phyloP scores from a whole-genome alignment of 2,329 filamentous ascomycete genomes.

The Penicillium sp. region DNA sequence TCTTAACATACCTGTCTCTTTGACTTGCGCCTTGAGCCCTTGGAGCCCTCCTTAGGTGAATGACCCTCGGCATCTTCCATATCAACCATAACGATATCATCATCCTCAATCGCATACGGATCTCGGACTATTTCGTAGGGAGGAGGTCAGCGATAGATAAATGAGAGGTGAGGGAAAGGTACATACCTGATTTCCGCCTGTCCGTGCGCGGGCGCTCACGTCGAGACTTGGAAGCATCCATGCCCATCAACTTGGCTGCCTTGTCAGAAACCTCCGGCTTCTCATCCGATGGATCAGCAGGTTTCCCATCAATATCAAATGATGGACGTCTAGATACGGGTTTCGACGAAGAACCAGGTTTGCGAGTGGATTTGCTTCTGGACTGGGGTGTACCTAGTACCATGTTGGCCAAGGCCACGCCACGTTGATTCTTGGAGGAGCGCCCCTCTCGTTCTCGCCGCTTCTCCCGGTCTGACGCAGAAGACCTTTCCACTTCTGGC shows the following conservation, averaged over 20 bases:
- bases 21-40: constrained; percentile 36
- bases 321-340: constrained; percentile 64
- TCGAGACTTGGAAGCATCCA: constrained; percentile 47
- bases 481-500: constrained; percentile 61
- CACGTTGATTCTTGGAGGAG: constrained; percentile 55
- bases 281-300: constrained; percentile 68
- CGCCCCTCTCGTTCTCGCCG: constrained; percentile 46
- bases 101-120: constrained; percentile 64
- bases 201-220: constrained; percentile 51
- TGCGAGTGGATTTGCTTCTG: constrained; percentile 66
- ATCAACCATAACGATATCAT: constrained; percentile 61
- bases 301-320: constrained; percentile 58
- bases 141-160: neutral
- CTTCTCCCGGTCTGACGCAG: constrained; percentile 68
- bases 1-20: constrained; percentile 37
- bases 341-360: constrained; percentile 56
- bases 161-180: neutral
- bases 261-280: constrained; percentile 66
- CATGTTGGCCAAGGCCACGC: constrained; percentile 58
- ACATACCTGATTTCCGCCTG: constrained; percentile 47
- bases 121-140: constrained; percentile 41
- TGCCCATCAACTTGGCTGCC: constrained; percentile 73
- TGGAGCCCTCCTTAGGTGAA: constrained; percentile 33
- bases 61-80: constrained; percentile 41
- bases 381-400: constrained; percentile 65